Conservation (phyloP, 306 rosid species). For the Astragalus glycyphyllos region DNA sequence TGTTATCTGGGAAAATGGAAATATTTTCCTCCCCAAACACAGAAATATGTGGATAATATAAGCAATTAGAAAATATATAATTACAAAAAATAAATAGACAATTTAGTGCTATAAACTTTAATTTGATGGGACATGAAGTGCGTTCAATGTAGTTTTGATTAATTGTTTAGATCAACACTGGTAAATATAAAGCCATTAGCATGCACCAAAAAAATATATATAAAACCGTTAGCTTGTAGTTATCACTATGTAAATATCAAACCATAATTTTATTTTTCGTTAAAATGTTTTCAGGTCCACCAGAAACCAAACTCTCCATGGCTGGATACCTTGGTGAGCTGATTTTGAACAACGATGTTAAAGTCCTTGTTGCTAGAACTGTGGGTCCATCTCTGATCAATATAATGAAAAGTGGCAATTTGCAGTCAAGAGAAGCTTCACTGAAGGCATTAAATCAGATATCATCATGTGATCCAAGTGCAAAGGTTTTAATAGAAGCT, state of each 20-base stretch:
- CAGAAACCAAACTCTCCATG: slow-evolving; percentile 89
- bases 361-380: slow-evolving; percentile 79
- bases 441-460: slow-evolving; percentile 94
- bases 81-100: slow-evolving; percentile 25
- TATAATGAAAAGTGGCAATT: slow-evolving; percentile 77
- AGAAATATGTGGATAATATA: slow-evolving; percentile 22
- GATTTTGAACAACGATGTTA: slow-evolving; percentile 81
- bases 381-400: slow-evolving; percentile 87
- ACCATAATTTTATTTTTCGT: slow-evolving; percentile 37
- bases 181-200: slow-evolving; percentile 19
- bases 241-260: slow-evolving; percentile 18
- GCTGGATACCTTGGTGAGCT: slow-evolving; percentile 89
- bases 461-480: slow-evolving; percentile 87
- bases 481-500: slow-evolving; percentile 84
- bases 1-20: slow-evolving; percentile 17
- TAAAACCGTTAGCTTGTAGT: slow-evolving; percentile 22
- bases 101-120: slow-evolving; percentile 17
- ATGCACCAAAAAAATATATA: no score
- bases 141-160: slow-evolving; percentile 24
- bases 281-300: slow-evolving; percentile 75
- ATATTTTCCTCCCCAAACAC: slow-evolving; percentile 17
- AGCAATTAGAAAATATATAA: slow-evolving; percentile 22
- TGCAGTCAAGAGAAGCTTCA: slow-evolving; percentile 91
- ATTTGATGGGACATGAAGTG: slow-evolving; percentile 19
- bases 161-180: slow-evolving; percentile 10